These are phyloP conservation scores for Suhomyces pyralidae DNA, from an alignment of 805 yeast genomes.

Conservation along the genomic window DNA sequence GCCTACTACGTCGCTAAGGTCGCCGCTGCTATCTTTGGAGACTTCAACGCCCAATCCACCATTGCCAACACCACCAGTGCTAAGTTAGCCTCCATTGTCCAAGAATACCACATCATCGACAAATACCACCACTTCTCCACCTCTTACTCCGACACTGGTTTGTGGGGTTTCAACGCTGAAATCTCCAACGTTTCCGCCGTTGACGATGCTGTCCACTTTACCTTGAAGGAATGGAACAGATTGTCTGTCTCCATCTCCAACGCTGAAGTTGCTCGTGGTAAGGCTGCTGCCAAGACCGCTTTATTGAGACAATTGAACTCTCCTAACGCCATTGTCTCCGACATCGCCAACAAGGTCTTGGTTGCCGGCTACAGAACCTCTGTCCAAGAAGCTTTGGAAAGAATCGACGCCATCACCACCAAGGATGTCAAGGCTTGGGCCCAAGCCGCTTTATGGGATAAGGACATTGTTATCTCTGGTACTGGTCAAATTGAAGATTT, in stretches of 20 bases:
- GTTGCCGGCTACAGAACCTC: slow-evolving; percentile 62
- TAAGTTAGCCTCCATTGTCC: slow-evolving; percentile 65
- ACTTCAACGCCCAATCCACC: slow-evolving; percentile 53
- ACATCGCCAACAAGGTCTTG: slow-evolving; percentile 59
- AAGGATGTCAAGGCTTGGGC: slow-evolving; percentile 72
- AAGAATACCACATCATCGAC: slow-evolving; percentile 71
- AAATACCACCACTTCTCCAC: slow-evolving; percentile 67
- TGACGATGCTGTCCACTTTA: slow-evolving; percentile 78
- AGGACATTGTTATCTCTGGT: slow-evolving; percentile 77
- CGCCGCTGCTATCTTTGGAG: slow-evolving; percentile 59
- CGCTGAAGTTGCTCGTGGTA: slow-evolving; percentile 76
- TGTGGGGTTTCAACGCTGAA: slow-evolving; percentile 78
- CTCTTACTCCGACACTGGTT: slow-evolving; percentile 73
- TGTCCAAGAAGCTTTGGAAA: slow-evolving; percentile 53
- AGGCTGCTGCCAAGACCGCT: slow-evolving; percentile 64
- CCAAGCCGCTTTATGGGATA: slow-evolving; percentile 72
- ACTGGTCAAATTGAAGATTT: slow-evolving; percentile 84
- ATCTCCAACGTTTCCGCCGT: slow-evolving; percentile 56
- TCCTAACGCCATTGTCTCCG: slow-evolving; percentile 50
- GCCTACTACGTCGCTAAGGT: slow-evolving; percentile 70
- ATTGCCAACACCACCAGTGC: slow-evolving; percentile 55
- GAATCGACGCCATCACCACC: slow-evolving; percentile 62
- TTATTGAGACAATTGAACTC: slow-evolving; percentile 50
- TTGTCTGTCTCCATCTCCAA: slow-evolving; percentile 71
- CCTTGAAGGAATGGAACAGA: slow-evolving; percentile 86